These are phyloP conservation scores for Rosa lucieae DNA, from an alignment of 306 rosid species.

Conservation along the genomic window DNA sequence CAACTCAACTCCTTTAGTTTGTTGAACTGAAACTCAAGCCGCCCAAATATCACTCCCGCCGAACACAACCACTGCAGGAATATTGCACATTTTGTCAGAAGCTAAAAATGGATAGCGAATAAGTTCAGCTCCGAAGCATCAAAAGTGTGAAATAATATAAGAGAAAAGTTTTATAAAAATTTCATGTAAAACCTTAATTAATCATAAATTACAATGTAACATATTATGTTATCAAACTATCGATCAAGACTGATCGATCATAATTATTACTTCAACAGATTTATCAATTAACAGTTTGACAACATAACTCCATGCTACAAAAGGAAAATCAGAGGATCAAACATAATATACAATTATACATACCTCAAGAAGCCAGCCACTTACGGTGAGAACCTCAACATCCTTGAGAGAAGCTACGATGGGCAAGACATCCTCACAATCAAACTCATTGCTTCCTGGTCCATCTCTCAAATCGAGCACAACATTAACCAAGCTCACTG, in stretches of 20 bases:
- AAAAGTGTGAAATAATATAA: neutral
- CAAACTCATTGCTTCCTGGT: constrained; percentile 17
- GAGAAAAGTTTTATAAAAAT: too few relatives aligned
- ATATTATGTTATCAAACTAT: neutral
- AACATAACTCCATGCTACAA: neutral
- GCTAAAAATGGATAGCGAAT: too few relatives aligned
- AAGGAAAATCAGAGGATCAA: neutral
- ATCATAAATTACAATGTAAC: too few relatives aligned
- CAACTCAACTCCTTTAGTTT: constrained; percentile 17
- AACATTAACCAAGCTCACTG: constrained; percentile 18
- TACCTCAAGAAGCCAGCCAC: constrained; percentile 39
- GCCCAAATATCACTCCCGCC: constrained; percentile 25
- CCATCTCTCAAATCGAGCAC: constrained; percentile 20
- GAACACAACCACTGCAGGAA: constrained; percentile 28
- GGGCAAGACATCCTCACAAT: constrained; percentile 21
- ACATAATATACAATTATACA: neutral
- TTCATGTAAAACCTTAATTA: too few relatives aligned
- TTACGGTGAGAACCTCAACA: constrained; percentile 21
- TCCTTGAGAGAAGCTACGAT: constrained; percentile 25
- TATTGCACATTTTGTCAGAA: neutral
- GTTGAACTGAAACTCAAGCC: constrained; percentile 25
- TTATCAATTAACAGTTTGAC: neutral
- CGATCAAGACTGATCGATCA: neutral
- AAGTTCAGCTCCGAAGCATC: neutral
- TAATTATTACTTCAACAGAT: too few relatives aligned